Percentiles rank a stretch among this genome's conserved stretches.
phyloP scores from a whole-genome alignment of 169 alveolate species.

The Babesia sp. region DNA sequence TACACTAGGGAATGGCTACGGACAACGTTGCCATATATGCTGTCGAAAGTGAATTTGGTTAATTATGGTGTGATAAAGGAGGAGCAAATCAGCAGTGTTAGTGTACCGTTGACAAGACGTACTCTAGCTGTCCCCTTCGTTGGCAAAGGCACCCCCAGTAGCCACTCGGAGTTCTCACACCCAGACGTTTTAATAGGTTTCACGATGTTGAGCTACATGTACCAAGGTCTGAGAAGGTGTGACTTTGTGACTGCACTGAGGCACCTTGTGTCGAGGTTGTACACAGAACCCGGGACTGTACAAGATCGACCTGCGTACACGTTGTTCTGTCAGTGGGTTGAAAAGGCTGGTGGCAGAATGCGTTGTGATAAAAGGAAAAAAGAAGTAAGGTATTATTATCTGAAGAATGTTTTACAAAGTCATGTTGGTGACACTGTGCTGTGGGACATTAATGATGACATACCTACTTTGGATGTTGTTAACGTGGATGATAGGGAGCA shows the following conservation, averaged over 20 bases:
- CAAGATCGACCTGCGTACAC: constrained; percentile 39
- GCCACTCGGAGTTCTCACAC: constrained; percentile 89
- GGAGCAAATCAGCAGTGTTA: constrained; percentile 61
- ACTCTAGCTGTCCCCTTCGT: constrained; percentile 90
- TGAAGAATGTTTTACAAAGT: constrained; percentile 22
- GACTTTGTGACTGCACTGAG: constrained; percentile 80
- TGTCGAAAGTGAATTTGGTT: constrained; percentile 81
- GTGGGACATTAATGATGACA: constrained; percentile 40
- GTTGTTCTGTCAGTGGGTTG: constrained; percentile 54
- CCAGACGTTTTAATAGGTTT: constrained; percentile 89
- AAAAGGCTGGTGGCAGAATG: constrained; percentile 60
- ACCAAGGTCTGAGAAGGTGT: constrained; percentile 85
- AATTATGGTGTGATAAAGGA: constrained; percentile 77
- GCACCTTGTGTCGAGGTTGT: constrained; percentile 70
- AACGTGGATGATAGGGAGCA: constrained; percentile 82
- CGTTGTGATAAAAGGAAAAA: constrained; percentile 38
- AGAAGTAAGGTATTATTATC: constrained; percentile 46
- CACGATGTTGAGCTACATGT: constrained; percentile 84
- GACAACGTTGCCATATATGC: constrained; percentile 84
- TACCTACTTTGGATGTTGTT: constrained; percentile 77
- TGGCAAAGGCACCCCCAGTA: constrained; percentile 91
- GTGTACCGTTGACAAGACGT: constrained; percentile 75
- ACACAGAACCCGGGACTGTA: constrained; percentile 62
- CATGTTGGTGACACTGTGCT: constrained; percentile 24
- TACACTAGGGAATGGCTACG: constrained; percentile 85